phyloP scores from a whole-genome alignment of 192 early-diverging fungal species.

The Linnemannia exigua region DNA sequence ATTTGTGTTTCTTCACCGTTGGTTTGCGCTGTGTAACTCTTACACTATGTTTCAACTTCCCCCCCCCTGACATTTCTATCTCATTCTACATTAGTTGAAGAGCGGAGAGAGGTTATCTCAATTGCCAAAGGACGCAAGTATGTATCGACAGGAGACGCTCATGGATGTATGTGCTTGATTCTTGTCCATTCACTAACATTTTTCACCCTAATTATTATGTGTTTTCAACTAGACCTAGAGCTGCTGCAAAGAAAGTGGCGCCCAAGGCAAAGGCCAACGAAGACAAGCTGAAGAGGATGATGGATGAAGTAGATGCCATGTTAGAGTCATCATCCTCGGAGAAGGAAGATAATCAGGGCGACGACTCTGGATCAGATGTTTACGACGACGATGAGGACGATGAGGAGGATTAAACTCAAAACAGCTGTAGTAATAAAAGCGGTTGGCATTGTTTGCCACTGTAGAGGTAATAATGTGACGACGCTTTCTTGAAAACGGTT shows the following conservation, averaged over 20 bases:
- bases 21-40: not conserved
- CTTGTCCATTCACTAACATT: not conserved
- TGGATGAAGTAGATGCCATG: conserved; percentile 44
- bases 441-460: no score
- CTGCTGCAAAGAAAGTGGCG: not conserved
- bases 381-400: conserved; percentile 9
- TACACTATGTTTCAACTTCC: not conserved
- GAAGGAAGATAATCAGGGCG: not conserved
- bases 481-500: not conserved
- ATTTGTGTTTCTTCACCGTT: no score
- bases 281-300: conserved; percentile 30
- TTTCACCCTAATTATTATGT: not conserved
- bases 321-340: conserved; percentile 34
- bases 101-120: not conserved
- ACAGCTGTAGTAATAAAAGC: no score
- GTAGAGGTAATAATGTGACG: no score
- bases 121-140: not conserved
- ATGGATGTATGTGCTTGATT: not conserved
- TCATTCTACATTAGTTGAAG: not conserved
- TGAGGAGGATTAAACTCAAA: not conserved
- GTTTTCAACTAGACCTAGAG: not conserved
- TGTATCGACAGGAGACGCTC: not conserved
- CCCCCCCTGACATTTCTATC: not conserved
- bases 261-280: conserved; percentile 3
- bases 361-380: not conserved